These are phyloP conservation scores for Chenopodium album DNA, from an alignment of 148 eudicot genomes.

Conservation along the genomic window DNA sequence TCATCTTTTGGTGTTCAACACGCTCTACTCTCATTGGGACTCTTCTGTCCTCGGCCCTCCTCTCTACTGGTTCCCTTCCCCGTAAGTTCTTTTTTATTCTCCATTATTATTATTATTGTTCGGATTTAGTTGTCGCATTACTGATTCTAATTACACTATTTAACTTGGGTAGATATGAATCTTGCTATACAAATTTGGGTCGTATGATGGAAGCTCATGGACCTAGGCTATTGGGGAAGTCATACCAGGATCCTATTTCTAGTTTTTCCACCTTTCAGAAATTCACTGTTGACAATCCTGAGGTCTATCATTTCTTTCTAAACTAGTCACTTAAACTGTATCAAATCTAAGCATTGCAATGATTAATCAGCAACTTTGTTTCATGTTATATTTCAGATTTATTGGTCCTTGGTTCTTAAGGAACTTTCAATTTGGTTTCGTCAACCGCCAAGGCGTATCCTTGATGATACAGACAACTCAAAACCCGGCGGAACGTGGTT, in stretches of 20 bases:
- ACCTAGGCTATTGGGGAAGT: conserved; percentile 64
- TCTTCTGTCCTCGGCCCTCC: conserved; percentile 60
- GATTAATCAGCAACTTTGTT: not conserved
- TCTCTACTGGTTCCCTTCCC: conserved; percentile 89
- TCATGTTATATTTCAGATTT: conserved; percentile 49
- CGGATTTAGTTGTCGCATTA: too few species aligned
- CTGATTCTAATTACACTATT: too few species aligned
- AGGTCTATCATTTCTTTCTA: conserved; percentile 36
- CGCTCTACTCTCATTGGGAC: conserved; percentile 61
- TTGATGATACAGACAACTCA: conserved; percentile 60
- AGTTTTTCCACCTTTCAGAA: conserved; percentile 61
- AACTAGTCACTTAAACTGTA: too few species aligned
- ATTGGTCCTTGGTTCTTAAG: conserved; percentile 67
- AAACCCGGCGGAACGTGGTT: conserved; percentile 87
- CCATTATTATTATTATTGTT: too few species aligned
- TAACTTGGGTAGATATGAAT: conserved; percentile 40
- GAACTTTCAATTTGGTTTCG: conserved; percentile 63
- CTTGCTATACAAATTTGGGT: conserved; percentile 68
- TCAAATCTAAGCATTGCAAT: too few species aligned
- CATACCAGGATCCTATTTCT: conserved; percentile 72
- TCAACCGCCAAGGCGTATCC: conserved; percentile 56
- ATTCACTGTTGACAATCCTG: conserved; percentile 68
- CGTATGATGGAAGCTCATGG: conserved; percentile 75
- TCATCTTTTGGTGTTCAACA: conserved; percentile 64
- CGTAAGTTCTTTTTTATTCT: conserved; percentile 28